These are phyloP conservation scores for Moelleriella libera DNA, from an alignment of 2,329 filamentous ascomycete species.

Conservation along the genomic window DNA sequence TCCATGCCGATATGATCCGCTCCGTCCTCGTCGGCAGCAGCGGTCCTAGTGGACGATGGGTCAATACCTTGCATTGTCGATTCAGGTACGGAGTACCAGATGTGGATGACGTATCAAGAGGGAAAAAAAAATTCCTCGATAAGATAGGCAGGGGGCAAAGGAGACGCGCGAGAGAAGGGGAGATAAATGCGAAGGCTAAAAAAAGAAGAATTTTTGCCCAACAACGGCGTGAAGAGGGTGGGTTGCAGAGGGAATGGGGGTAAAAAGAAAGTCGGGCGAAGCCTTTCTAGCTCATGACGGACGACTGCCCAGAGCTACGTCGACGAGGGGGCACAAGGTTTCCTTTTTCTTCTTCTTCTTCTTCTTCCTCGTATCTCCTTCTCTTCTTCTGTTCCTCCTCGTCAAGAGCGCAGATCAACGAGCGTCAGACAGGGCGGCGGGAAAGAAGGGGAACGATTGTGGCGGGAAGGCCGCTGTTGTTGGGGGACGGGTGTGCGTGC, in stretches of 20 bases:
- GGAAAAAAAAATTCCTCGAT: background rate
- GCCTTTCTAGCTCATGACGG: background rate
- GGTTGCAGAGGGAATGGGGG: background rate
- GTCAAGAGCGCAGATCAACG: background rate
- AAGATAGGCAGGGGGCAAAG: background rate
- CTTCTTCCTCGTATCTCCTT: no score
- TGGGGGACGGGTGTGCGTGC: background rate
- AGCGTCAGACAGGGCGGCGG: background rate
- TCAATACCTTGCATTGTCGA: constrained; percentile 34
- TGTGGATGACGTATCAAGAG: background rate
- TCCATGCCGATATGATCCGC: constrained; percentile 70
- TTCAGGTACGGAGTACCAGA: constrained; percentile 8
- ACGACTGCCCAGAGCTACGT: background rate
- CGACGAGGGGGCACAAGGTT: no score
- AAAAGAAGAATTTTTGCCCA: constrained; percentile 5
- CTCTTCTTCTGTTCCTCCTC: background rate
- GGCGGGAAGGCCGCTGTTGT: background rate
- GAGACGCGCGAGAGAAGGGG: constrained; percentile 8
- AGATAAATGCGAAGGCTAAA: background rate
- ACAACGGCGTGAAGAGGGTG: background rate
- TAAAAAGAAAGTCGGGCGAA: no score
- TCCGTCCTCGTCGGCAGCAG: constrained; percentile 52
- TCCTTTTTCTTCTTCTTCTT: no score
- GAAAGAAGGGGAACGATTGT: background rate
- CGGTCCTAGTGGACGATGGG: constrained; percentile 36